Evolutionary conservation across 2,329 filamentous ascomycete genomes (phyloP).

Genomic region (Calonectria leucothoes): DNA sequence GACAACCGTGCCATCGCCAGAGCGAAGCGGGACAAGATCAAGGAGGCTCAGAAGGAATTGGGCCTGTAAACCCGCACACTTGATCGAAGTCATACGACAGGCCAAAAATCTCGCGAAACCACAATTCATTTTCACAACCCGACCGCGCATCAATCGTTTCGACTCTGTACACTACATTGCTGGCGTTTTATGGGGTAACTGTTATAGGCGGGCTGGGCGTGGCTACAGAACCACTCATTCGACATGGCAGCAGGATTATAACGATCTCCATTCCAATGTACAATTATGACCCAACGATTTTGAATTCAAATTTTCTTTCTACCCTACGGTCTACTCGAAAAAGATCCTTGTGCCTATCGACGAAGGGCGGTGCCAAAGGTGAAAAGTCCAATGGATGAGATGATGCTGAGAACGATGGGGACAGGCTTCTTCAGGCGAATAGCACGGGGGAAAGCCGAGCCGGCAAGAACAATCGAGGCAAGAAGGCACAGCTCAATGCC

Average conservation of each 20-base stretch:
- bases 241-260: conserved; percentile 20
- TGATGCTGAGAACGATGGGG: conserved; percentile 79
- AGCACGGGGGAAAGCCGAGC: conserved; percentile 86
- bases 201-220: conserved; percentile 6
- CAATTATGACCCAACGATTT: conserved; percentile 10
- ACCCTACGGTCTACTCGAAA: not conserved
- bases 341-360: conserved; percentile 44
- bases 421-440: conserved; percentile 87
- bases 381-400: conserved; percentile 83
- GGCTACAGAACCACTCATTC: conserved; percentile 23
- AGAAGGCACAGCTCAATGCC: conserved; percentile 91
- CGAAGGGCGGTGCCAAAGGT: conserved; percentile 81
- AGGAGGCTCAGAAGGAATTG: conserved; percentile 73
- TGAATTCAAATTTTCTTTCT: conserved; percentile 9
- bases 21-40: conserved; percentile 77
- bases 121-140: not conserved
- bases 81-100: not conserved
- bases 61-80: conserved; percentile 44
- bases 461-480: conserved; percentile 86
- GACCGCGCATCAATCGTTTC: not conserved
- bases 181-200: conserved; percentile 29
- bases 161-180: conserved; percentile 27
- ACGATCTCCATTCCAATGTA: conserved; percentile 26
- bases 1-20: conserved; percentile 77
- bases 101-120: not conserved